A percentile compares a stretch with the other conserved stretches of the same genome.
Conservation (phyloP, 768 basidiomycete species). For the Tricholoma bakamatsutake region DNA sequence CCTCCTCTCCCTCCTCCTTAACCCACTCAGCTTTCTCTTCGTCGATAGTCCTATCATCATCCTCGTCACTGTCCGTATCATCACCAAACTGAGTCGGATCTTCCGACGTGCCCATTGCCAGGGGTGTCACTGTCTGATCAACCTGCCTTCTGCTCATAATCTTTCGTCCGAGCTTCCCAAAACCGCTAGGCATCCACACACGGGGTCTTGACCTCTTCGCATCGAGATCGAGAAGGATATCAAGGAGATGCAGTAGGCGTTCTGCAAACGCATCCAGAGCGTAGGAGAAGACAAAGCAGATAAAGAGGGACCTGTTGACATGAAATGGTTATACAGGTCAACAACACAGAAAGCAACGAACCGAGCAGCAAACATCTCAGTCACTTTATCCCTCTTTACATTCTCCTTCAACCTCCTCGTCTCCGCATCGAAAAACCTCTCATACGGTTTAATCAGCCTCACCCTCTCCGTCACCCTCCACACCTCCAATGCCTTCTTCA, state of each 20-base stretch:
- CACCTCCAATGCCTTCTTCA: conserved; percentile 23
- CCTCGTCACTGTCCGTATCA: conserved; percentile 10
- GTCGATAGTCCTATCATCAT: conserved; percentile 10
- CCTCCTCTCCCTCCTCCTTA: not conserved
- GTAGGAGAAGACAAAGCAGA: conserved; percentile 41
- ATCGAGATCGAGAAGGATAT: conserved; percentile 29
- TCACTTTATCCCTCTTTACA: conserved; percentile 8
- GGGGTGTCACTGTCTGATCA: conserved; percentile 19
- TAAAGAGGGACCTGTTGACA: conserved; percentile 32
- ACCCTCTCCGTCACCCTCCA: conserved; percentile 31
- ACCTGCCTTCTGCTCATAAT: conserved; percentile 23
- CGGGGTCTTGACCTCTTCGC: conserved; percentile 27
- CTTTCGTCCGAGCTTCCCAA: conserved; percentile 32
- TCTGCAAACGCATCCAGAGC: conserved; percentile 36
- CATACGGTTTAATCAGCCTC: conserved; percentile 34
- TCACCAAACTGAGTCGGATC: conserved; percentile 30
- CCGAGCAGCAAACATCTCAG: conserved; percentile 36
- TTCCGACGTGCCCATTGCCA: conserved; percentile 30
- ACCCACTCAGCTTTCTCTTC: not conserved
- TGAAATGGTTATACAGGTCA: not conserved
- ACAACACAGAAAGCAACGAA: conserved; percentile 9
- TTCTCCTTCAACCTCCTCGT: conserved; percentile 25
- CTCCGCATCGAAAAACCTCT: conserved; percentile 33
- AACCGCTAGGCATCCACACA: conserved; percentile 39
- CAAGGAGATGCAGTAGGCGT: conserved; percentile 26